Conservation (phyloP, 2,329 filamentous ascomycete species). For the Chaetomium strumarium region DNA sequence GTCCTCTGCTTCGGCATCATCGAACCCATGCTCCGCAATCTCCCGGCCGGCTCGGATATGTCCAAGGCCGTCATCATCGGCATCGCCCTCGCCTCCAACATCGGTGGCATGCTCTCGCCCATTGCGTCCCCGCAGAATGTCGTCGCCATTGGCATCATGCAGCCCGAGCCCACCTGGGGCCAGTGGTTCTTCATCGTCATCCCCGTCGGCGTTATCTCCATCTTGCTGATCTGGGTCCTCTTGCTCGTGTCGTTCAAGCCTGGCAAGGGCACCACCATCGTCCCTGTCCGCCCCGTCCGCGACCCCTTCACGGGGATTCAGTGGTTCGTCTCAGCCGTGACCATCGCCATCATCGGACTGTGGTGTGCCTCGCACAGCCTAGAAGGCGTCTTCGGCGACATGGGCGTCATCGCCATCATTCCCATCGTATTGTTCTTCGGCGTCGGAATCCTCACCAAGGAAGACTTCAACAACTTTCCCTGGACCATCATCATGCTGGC, state of each 20-base stretch:
- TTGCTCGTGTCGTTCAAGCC: constrained; percentile 82
- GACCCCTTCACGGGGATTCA: constrained; percentile 85
- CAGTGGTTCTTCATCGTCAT: constrained; percentile 96
- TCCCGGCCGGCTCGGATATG: constrained; percentile 85
- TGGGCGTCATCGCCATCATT: constrained; percentile 97
- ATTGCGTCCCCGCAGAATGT: constrained; percentile 98
- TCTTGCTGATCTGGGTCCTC: constrained; percentile 82
- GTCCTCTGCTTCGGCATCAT: constrained; percentile 98
- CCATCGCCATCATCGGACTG: constrained; percentile 74
- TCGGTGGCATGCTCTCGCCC: constrained; percentile 91
- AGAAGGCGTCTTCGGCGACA: constrained; percentile 84
- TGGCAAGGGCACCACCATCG: constrained; percentile 77
- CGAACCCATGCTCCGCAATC: constrained; percentile 90
- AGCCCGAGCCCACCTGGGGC: constrained; percentile 83
- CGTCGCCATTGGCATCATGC: constrained; percentile 93
- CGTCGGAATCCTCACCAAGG: constrained; percentile 91
- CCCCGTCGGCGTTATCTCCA: constrained; percentile 83
- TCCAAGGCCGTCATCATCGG: constrained; percentile 92
- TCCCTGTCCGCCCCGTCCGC: constrained; percentile 83
- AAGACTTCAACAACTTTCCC: constrained; percentile 99
- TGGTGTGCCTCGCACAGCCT: constrained; percentile 93
- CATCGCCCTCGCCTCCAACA: constrained; percentile 90
- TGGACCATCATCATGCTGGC: constrained; percentile 99
- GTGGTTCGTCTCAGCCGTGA: constrained; percentile 85
- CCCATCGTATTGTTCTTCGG: constrained; percentile 95